Evolutionary conservation across 177 flowering plant genomes (phyloP), one percentile per base, ranked within the genome.

Genomic region (Vitis hybrid): DNA sequence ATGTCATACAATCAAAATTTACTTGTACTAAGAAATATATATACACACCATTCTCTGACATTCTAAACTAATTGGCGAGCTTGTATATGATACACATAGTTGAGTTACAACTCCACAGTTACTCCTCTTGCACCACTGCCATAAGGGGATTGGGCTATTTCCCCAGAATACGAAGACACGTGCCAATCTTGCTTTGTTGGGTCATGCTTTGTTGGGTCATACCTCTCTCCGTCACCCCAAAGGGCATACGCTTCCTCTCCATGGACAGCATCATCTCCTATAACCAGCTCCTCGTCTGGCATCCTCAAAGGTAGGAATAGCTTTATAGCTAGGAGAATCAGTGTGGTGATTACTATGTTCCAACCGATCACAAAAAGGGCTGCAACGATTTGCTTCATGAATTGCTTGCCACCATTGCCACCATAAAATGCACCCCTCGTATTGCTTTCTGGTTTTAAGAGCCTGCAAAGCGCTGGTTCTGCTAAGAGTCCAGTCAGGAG

Each of bases 221-320:
- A 91, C 63, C 79, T 91, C 70, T 91, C 97, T n/a, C 97, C 97
- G 22, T 89, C 93, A 2, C 90, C 91, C 93, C 82, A 77, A 12
- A 80, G 74, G 0, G 82, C 80, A 65, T 80, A 80, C 29, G 80
- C 82, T 61, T 80, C 80, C 45, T 80, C 82, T n/a, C 82, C 82
- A 20, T 76, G 82, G 10, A 76, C 79, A 3, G 80, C 82, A 31
- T 80, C 82, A 45, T 92, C 97, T 55, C 97, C 97, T 5, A 88
- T 85, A 68, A 69, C 15, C 5, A 92, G 87, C 71, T 92, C 80
- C 16, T 87, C 85, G 1, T 92, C 95, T 0, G 93, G 81, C 97
- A 92, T 92, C 10, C 97, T 72, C 51, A 92, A 52, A 0, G 76
- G 78, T 18, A 79, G 70, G 50, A 79, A 65, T 4, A 72, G 1